Evolutionary conservation across 2,329 filamentous ascomycete genomes (phyloP), one percentile per base, ranked within the genome.

Genomic region (Tolypocladium ovalisporum): DNA sequence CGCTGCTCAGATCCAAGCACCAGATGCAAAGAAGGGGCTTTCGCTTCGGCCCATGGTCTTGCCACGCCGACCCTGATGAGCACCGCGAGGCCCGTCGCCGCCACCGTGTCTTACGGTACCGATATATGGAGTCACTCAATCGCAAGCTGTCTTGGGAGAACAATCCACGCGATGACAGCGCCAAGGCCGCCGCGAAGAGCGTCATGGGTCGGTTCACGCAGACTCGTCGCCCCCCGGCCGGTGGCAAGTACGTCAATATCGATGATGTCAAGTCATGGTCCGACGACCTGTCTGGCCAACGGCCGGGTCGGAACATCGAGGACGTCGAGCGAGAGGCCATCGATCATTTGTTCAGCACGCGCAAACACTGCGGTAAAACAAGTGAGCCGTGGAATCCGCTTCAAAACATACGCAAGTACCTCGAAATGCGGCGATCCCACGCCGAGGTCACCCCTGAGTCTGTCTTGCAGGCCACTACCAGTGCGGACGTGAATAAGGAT

Each of bases 11-110:
- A 17, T 47, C 36, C 39, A 17, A 29, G 42, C 36, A 40, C 35
- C 42, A 61, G 12, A 56, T 60, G 19, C 67, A 68, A 56, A 59
- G 49, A 62, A 76, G 82, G 39, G 65, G 64, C 39, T 80, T 82
- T 59, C 76, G 79, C 59, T 75, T 82, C 58, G 75, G 73, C 55
- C 62, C 73, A 22, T 81, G 79, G 75, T 71, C 75, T 9, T 73
- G 70, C 35, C 73, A 72, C 51, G 62, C 73, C 34, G 73, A 79
- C 60, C 66, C 70, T 17, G 71, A 76, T 22, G 68, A 70, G 24
- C 71, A 73, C 42, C 73, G 70, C 49, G 75, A 80, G 55, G 60
- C 74, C 35, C 74, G 75, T 54, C 76, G 74, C 49, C 78, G 75
- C 15, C 70, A 75, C 59, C 73, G 74, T 56, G 59, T 65, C 4